Base-by-base conservation (phyloP, 768 basidiomycete genomes). In the Nevesoporus exiguus region DNA sequence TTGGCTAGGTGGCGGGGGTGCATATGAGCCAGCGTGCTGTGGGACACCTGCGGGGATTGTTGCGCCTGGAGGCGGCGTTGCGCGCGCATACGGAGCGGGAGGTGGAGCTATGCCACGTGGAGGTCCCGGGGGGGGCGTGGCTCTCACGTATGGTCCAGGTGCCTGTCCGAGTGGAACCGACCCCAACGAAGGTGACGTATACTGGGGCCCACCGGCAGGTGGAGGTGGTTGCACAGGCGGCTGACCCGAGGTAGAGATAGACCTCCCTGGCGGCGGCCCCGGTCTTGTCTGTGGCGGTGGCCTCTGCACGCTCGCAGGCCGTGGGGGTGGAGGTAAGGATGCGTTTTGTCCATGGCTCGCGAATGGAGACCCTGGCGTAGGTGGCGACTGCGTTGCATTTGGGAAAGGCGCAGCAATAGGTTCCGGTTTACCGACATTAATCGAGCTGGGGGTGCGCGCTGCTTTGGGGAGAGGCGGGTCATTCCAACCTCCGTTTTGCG, bases 371-470 rank as follows among this genome's bases (percentile, higher is more conserved):
- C 73, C 72, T n/a, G 77, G 73, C 5, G 75, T 77, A 5, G 85
- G 80, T 19, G 71, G 66, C 8, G 73, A 69, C 19, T 67, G 64
- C n/a, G 73, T 63, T 6, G 80, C 76, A 61, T 89, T 87, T 8
- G 93, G 90, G 83, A 98, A 97, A 0, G 95, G 95, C 9, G 91
- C 80, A 8, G 85, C 84, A 62, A 98, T 95, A 3, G 94, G 81
- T 7, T 78, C 75, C 3, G 81, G 85, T 62, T 88, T 90, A 51
- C 65, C 70, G 10, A 74, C 57, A 50, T 68, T 77, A 29, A 76
- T 62, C 6, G 78, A 71, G 21, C 78, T 76, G 1, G 87, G 82
- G 1, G 76, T 74, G 24, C 85, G 83, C 39, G 78, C 68, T 9
- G 74, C 66, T 15, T 74, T 60, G 13, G 75, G 66, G 4, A 40